Conservation (phyloP, 1,284 basidiomycete species). For the Ceratobasidium theobromae region DNA sequence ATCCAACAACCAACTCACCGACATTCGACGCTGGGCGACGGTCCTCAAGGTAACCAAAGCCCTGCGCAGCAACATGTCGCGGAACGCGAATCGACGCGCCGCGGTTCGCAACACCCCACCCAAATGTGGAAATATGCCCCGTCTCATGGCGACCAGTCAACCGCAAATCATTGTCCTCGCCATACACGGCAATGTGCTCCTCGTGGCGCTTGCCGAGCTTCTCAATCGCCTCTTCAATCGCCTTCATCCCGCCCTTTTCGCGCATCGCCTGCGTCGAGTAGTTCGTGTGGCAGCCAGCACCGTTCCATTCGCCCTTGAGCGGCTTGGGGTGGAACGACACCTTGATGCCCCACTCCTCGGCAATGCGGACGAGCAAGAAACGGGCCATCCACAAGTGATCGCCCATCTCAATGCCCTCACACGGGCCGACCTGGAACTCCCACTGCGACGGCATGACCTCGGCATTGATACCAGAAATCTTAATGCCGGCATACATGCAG, state of each 20-base stretch:
- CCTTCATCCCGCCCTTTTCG: conserved; percentile 90
- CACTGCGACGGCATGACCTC: conserved; percentile 99
- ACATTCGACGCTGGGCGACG: conserved; percentile 97
- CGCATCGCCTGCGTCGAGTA: conserved; percentile 92
- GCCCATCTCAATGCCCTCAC: conserved; percentile 97
- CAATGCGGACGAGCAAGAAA: conserved; percentile 88
- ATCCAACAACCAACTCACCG: conserved; percentile 57
- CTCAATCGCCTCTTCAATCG: conserved; percentile 92
- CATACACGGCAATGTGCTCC: conserved; percentile 95
- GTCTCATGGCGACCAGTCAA: conserved; percentile 96
- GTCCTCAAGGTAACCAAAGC: conserved; percentile 96
- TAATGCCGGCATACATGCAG: conserved; percentile 95
- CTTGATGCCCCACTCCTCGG: conserved; percentile 98
- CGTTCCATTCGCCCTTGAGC: conserved; percentile 98
- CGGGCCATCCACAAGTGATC: conserved; percentile 98
- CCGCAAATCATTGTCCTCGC: conserved; percentile 93
- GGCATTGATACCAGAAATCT: conserved; percentile 99
- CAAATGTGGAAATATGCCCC: conserved; percentile 91
- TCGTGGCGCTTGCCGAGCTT: conserved; percentile 82
- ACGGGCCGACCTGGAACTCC: conserved; percentile 99
- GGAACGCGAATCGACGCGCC: conserved; percentile 96
- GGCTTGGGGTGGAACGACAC: conserved; percentile 99
- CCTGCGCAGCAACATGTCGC: conserved; percentile 87
- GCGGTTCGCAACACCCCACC: conserved; percentile 95
- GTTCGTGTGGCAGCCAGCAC: conserved; percentile 96